Evolutionary conservation across 176 grass and related monocot species (phyloP), one percentile per base, ranked within the genome.

Genomic region (Aegilops tauschii): DNA sequence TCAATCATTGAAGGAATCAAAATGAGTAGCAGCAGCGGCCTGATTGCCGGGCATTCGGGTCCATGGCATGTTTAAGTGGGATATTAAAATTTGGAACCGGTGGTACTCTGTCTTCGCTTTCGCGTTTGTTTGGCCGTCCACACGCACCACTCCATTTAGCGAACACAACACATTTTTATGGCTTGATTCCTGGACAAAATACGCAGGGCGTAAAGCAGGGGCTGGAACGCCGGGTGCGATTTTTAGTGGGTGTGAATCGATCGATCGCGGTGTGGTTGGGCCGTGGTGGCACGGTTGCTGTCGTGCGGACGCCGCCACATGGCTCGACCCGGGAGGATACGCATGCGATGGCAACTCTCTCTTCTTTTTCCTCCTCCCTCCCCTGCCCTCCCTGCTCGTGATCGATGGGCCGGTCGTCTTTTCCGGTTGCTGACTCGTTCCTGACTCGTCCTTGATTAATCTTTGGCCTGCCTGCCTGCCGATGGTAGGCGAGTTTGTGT

Each of bases 301-400:
- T 86, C 88, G 47, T 50, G 45, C 1, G 45, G 45, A 47, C 45
- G 45, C 77, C 59, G 82, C 82, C 87, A 89, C 87, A 61, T 58
- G 88, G 83, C 30, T 56, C 76, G 34, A 10, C 18, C 77, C 69
- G 9, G 16, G 3, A 29, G 13, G 12, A 49, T 54, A 7, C 13
- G 39, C 42, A 12, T 10, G 40, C 40, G 40, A 44, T 44, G 9
- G 0, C 40, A 42, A 44, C 73, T 25, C 30, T 54, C 31, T 14
- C 32, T 58, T 44, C 50, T 39, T 1, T 29, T 50, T 3, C 42
- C 25, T 50, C 42, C 5, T 69, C 5, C 40, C 44, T 45, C 3
- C 42, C 3, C 42, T 12, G 10, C 42, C 5, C 20, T 13, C 42
- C 5, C 20, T 13, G 42, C 80, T 66, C 66, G 79, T 54, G 65